Conservation (phyloP, 2,329 filamentous ascomycete species). For the Colletotrichum echinochloae region DNA sequence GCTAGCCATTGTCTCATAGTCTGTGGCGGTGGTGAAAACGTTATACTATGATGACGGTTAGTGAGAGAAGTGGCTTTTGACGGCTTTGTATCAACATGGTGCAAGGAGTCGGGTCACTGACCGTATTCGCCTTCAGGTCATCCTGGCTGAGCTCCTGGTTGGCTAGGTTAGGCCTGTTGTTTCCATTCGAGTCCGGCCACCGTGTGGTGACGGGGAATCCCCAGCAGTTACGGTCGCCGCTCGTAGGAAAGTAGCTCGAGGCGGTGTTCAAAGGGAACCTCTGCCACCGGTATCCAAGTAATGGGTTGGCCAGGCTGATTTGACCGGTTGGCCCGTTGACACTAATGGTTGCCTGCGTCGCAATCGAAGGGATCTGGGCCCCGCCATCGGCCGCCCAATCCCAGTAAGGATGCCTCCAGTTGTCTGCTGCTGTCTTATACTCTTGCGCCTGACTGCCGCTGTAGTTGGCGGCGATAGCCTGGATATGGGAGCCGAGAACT, state of each 20-base stretch:
- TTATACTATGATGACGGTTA: slow-evolving; percentile 51
- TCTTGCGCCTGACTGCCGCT: slow-evolving; percentile 47
- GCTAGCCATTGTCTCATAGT: slow-evolving; percentile 46
- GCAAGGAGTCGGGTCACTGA: not conserved
- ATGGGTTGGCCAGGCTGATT: slow-evolving; percentile 13
- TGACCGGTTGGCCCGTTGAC: slow-evolving; percentile 50
- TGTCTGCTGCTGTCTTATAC: slow-evolving; percentile 59
- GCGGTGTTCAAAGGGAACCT: slow-evolving; percentile 41
- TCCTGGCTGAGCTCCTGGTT: slow-evolving; percentile 14
- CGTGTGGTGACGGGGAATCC: slow-evolving; percentile 5
- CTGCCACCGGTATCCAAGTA: slow-evolving; percentile 20
- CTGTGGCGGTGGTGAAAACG: slow-evolving; percentile 52
- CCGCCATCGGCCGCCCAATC: slow-evolving; percentile 59
- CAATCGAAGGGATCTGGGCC: slow-evolving; percentile 56
- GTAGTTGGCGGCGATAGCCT: slow-evolving; percentile 60
- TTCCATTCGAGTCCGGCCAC: slow-evolving; percentile 8
- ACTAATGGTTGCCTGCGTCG: slow-evolving; percentile 49
- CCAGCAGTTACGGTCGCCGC: slow-evolving; percentile 12
- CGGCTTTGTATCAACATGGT: not conserved
- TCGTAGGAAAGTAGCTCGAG: slow-evolving; percentile 19
- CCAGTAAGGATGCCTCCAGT: slow-evolving; percentile 64
- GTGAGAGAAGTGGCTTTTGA: not conserved
- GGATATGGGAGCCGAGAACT: slow-evolving; percentile 60
- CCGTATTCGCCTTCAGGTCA: slow-evolving; percentile 8
- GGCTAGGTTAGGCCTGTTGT: slow-evolving; percentile 20